Evolutionary conservation across 129 eudicot species (phyloP).

Genomic region (Ambrosia artemisiifolia): DNA sequence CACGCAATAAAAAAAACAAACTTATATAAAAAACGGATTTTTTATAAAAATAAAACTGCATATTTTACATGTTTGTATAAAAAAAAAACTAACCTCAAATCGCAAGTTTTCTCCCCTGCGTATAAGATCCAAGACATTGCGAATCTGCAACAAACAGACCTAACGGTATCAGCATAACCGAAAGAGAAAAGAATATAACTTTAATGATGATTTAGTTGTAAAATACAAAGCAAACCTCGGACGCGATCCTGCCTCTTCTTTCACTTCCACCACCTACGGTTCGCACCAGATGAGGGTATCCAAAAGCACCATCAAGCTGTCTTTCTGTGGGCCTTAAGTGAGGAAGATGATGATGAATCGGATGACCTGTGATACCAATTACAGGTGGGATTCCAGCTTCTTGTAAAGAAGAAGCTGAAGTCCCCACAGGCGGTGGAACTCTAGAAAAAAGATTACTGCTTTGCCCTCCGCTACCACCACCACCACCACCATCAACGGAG

Average conservation of each 20-base stretch:
- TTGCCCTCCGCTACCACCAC: conserved; percentile 34
- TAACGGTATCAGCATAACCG: not conserved
- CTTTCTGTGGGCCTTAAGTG: conserved; percentile 53
- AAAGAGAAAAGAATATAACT: not conserved
- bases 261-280: conserved; percentile 66
- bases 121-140: conserved; percentile 75
- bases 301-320: conserved; percentile 54
- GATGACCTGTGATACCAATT: conserved; percentile 38
- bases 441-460: conserved; percentile 25
- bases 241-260: conserved; percentile 79
- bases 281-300: conserved; percentile 52
- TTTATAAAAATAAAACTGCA: not conserved
- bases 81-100: conserved; percentile 59
- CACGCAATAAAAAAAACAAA: conserved; percentile 4
- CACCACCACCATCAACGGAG: conserved; percentile 34
- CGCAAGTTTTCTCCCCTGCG: conserved; percentile 93
- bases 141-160: conserved; percentile 47
- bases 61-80: not conserved
- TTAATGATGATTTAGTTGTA: not conserved
- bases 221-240: conserved; percentile 58
- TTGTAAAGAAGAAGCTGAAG: conserved; percentile 27
- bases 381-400: conserved; percentile 45
- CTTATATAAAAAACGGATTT: not conserved
- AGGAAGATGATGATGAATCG: conserved; percentile 8
- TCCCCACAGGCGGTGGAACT: conserved; percentile 35